Conservation (phyloP, 2,329 filamentous ascomycete species). For the Calonectria pseudoturangicola region DNA sequence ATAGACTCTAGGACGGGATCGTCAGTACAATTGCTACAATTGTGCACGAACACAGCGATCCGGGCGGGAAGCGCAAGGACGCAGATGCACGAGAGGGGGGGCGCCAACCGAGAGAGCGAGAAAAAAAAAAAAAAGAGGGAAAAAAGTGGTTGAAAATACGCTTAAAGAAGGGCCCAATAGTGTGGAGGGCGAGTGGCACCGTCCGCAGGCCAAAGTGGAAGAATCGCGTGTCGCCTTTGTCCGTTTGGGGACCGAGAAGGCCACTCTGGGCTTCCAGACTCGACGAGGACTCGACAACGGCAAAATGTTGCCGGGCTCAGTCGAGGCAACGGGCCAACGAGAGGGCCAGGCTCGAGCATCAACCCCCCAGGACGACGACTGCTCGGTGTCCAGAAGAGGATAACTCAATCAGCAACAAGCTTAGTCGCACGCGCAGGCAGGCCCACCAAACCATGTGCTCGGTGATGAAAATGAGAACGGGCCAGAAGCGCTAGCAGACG, state of each 20-base stretch:
- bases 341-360: constrained; percentile 12
- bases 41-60: constrained; percentile 23
- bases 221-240: not conserved
- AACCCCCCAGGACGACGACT: not conserved
- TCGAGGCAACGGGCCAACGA: constrained; percentile 24
- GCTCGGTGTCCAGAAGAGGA: constrained; percentile 51
- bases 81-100: not conserved
- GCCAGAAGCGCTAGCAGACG: constrained; percentile 23
- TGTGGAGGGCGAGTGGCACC: not conserved
- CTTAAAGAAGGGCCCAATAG: constrained; percentile 25
- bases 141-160: constrained; percentile 31
- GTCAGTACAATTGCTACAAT: not conserved
- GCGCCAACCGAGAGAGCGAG: not conserved
- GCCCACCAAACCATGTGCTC: constrained; percentile 38
- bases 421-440: constrained; percentile 42
- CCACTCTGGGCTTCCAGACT: constrained; percentile 15
- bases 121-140: not conserved
- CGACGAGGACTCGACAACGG: constrained; percentile 21
- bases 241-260: constrained; percentile 13
- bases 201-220: not conserved
- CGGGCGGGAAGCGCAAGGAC: constrained; percentile 21
- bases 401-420: constrained; percentile 47
- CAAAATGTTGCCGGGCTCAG: constrained; percentile 29
- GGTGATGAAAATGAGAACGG: constrained; percentile 41
- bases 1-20: constrained; percentile 6